Percentiles rank a stretch among this genome's conserved stretches.
Evolutionary conservation across 148 eudicot species (phyloP).

Genomic region (Rhododendron henanense): DNA sequence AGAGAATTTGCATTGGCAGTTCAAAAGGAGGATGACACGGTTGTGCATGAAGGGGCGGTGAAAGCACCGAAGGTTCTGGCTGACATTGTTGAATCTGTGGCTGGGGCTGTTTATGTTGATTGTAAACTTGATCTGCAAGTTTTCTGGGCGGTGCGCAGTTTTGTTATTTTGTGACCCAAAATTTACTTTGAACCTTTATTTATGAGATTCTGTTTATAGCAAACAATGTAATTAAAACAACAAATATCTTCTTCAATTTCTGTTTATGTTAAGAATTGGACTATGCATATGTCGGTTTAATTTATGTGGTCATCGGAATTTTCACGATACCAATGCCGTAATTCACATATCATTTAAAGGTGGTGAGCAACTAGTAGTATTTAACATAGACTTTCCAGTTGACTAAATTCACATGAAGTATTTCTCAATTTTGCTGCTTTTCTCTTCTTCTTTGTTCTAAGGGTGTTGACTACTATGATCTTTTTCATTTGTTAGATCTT

Average conservation of each 20-base stretch:
- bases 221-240: neutral
- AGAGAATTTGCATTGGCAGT: slow-evolving; percentile 58
- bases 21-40: slow-evolving; percentile 49
- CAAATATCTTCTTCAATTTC: no score
- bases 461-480: neutral
- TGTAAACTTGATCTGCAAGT: slow-evolving; percentile 47
- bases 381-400: neutral
- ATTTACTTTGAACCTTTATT: neutral
- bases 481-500: slow-evolving; percentile 16
- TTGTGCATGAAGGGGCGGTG: slow-evolving; percentile 67
- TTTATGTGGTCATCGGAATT: neutral
- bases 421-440: neutral
- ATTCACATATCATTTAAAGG: neutral
- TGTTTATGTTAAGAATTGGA: neutral
- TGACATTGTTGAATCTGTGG: slow-evolving; percentile 80
- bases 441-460: neutral
- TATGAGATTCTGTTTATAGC: neutral
- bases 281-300: neutral
- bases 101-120: slow-evolving; percentile 78
- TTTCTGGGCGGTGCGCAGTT: slow-evolving; percentile 51
- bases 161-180: neutral
- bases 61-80: slow-evolving; percentile 86
- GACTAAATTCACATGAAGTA: neutral
- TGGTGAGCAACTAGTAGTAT: neutral
- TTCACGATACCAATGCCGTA: neutral